phyloP scores from a whole-genome alignment of 345 rosid genomes.

The Ceriops tagal region DNA sequence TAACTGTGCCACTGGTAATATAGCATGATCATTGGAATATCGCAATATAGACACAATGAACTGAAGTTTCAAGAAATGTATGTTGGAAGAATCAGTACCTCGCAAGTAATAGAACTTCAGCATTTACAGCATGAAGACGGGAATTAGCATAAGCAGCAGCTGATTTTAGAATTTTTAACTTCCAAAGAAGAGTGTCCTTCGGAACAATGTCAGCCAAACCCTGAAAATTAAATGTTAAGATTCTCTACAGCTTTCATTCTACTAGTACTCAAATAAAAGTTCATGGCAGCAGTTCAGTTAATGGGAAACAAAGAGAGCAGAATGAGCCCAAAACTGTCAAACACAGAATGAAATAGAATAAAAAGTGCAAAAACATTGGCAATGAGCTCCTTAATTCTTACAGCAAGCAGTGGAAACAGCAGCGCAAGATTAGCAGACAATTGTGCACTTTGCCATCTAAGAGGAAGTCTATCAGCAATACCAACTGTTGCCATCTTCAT shows the following conservation, averaged over 20 bases:
- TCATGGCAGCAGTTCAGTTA: no score
- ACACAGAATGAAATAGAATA: neutral
- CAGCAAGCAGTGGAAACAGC: slow-evolving; percentile 59
- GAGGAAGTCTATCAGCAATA: slow-evolving; percentile 50
- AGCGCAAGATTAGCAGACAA: slow-evolving; percentile 54
- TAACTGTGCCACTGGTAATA: no score
- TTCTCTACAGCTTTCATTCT: neutral
- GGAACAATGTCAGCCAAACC: slow-evolving; percentile 53
- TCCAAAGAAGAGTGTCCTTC: slow-evolving; percentile 74
- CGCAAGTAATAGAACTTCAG: slow-evolving; percentile 71
- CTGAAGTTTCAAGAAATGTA: neutral
- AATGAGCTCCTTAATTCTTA: slow-evolving; percentile 30
- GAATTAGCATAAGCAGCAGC: slow-evolving; percentile 76
- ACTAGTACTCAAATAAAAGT: neutral
- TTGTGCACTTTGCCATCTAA: slow-evolving; percentile 35
- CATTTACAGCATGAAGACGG: slow-evolving; percentile 74
- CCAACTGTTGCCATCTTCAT: slow-evolving; percentile 64
- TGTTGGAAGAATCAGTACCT: slow-evolving; percentile 38
- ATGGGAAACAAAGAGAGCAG: neutral
- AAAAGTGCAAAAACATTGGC: neutral
- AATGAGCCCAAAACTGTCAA: neutral
- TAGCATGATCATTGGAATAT: no score
- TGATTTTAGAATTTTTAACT: slow-evolving; percentile 57
- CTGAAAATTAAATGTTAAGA: slow-evolving; percentile 29
- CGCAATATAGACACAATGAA: neutral